phyloP scores from a whole-genome alignment of 2,329 filamentous ascomycete species.

The Sarocladiaceae sp. region DNA sequence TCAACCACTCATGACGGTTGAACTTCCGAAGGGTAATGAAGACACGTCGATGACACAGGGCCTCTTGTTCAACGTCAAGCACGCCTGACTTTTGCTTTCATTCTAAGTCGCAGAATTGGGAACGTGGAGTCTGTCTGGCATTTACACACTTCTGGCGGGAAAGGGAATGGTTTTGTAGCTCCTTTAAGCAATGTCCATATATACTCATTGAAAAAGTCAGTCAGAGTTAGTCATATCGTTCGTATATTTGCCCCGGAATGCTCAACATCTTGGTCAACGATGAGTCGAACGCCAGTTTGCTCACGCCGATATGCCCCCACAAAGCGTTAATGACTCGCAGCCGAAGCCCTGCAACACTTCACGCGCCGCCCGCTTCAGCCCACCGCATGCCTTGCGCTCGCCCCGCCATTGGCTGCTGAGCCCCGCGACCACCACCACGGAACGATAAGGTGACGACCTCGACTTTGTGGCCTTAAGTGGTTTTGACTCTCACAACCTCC shows the following conservation, averaged over 20 bases:
- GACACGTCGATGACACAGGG: no score
- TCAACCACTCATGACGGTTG: conserved; percentile 7
- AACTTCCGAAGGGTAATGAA: no score
- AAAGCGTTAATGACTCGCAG: conserved; percentile 6
- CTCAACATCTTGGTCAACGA: no score
- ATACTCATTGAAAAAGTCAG: no score
- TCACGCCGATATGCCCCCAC: neutral
- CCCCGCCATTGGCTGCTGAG: conserved; percentile 11
- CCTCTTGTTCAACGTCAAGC: no score
- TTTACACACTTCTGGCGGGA: no score
- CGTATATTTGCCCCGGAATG: no score
- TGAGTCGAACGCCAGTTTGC: neutral
- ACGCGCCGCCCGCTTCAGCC: neutral
- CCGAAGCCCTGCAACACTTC: neutral
- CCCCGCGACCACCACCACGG: conserved; percentile 1
- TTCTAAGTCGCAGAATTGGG: neutral
- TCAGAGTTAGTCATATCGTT: no score
- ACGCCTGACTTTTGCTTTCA: neutral
- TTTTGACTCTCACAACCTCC: neutral
- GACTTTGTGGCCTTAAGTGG: neutral
- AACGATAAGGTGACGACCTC: conserved; percentile 1
- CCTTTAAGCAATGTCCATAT: no score
- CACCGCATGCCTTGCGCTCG: conserved; percentile 12
- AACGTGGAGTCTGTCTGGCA: neutral
- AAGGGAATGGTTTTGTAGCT: no score